phyloP scores from a whole-genome alignment of 2,329 filamentous ascomycete genomes.

The Neofusicoccum umdonicola region DNA sequence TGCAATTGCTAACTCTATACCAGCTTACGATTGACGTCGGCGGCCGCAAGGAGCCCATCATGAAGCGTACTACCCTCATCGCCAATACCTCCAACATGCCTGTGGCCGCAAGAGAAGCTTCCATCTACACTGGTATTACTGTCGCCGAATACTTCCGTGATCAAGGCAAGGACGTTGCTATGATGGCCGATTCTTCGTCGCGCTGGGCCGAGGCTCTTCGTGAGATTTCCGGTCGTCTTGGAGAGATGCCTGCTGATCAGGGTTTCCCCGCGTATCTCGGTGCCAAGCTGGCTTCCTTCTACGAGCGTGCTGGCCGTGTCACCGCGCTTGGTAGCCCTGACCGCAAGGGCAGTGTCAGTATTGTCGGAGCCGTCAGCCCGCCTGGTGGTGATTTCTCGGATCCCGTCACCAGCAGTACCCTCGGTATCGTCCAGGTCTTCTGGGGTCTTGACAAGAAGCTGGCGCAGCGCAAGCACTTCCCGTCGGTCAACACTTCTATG shows the following conservation, averaged over 20 bases:
- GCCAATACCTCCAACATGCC: conserved; percentile 99
- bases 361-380: conserved; percentile 94
- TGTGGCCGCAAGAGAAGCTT: conserved; percentile 95
- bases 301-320: conserved; percentile 93
- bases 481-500: conserved; percentile 90
- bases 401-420: conserved; percentile 88
- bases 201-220: conserved; percentile 98
- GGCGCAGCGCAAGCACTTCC: conserved; percentile 98
- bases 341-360: conserved; percentile 88
- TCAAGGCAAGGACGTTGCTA: conserved; percentile 94
- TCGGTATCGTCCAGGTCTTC: conserved; percentile 98
- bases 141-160: conserved; percentile 97
- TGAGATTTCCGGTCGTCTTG: conserved; percentile 96
- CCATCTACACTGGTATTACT: conserved; percentile 96
- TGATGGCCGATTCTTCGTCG: conserved; percentile 99
- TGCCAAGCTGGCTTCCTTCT: conserved; percentile 97
- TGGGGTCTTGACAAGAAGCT: conserved; percentile 99
- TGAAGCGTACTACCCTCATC: conserved; percentile 98
- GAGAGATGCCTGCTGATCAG: conserved; percentile 99
- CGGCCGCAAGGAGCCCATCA: conserved; percentile 95
- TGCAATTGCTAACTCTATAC: conserved; percentile 23
- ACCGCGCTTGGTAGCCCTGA: conserved; percentile 83
- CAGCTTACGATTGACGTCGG: conserved; percentile 88
- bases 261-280: conserved; percentile 97
- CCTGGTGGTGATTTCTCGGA: conserved; percentile 99